These are phyloP conservation scores for Pichia sporocuriosa DNA, from an alignment of 805 yeast genomes.

Conservation along the genomic window DNA sequence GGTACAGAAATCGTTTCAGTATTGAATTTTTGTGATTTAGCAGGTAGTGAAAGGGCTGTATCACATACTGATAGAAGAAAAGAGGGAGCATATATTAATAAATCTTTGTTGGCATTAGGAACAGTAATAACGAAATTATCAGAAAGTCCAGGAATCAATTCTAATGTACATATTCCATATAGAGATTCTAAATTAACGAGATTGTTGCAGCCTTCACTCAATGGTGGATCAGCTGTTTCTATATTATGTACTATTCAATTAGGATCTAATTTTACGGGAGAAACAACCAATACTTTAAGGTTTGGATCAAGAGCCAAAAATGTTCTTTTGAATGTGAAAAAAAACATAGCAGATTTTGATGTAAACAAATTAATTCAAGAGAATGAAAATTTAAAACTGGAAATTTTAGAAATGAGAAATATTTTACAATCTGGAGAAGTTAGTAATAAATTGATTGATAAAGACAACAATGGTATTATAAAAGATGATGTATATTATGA, in stretches of 20 bases:
- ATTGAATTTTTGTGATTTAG: slow-evolving; percentile 85
- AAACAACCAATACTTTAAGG: slow-evolving; percentile 78
- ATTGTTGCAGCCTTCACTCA: slow-evolving; percentile 82
- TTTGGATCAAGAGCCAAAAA: slow-evolving; percentile 94
- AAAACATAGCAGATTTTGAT: slow-evolving; percentile 42
- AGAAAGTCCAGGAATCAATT: slow-evolving; percentile 5
- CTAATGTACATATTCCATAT: slow-evolving; percentile 67
- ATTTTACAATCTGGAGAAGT: background rate
- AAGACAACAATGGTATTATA: background rate
- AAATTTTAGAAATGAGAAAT: slow-evolving; percentile 36
- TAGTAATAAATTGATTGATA: background rate
- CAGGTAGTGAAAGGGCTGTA: slow-evolving; percentile 91
- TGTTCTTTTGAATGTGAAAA: slow-evolving; percentile 60
- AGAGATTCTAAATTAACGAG: slow-evolving; percentile 91
- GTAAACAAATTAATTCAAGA: slow-evolving; percentile 53
- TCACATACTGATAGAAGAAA: slow-evolving; percentile 74
- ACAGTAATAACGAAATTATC: slow-evolving; percentile 81
- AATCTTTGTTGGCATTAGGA: slow-evolving; percentile 81
- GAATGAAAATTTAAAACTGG: slow-evolving; percentile 53
- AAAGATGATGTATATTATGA: slow-evolving; percentile 20
- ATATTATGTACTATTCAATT: slow-evolving; percentile 83
- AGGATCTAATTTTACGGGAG: slow-evolving; percentile 53
- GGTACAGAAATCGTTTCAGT: slow-evolving; percentile 45
- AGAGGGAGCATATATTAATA: slow-evolving; percentile 91
- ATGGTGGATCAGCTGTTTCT: slow-evolving; percentile 79